Base-by-base conservation (phyloP, 31 red algal genomes). In the Odonthalia washingtoniensis region DNA sequence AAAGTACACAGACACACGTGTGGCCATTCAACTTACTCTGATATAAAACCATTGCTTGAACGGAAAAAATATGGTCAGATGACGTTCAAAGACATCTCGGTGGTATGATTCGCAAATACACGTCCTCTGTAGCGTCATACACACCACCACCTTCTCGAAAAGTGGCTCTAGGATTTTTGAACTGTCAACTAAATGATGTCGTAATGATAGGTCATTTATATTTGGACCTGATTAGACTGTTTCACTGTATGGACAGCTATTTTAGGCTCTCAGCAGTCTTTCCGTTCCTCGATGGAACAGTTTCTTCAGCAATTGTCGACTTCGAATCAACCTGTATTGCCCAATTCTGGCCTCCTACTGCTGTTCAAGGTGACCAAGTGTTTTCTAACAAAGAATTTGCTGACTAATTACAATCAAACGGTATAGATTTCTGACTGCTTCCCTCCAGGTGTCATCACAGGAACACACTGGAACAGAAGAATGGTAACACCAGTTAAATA, bases 191-290 rank as follows among this genome's bases (percentile, higher is more conserved):
- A n/a, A n/a, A n/a, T n/a, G n/a, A n/a, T n/a, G n/a, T n/a, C n/a
- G n/a, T n/a, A n/a, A n/a, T n/a, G n/a, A 16, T 81, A 34, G 77
- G 64, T 64, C 77, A 81, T n/a, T 64, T 64, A 42, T 64, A 64
- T 64, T 46, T 81, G 0, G 40, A 64, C 32, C 30, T 34, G 12
- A 64, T 64, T 32, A 40, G 46, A 34, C n/a, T 81, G 34, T 62
- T 69, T 66, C 77, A 81, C 36, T 30, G n/a, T 0, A 81, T 81
- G 45, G 77, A 81, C 32, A 28, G 28, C 12, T n/a, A 34, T 52
- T 34, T 41, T 12, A 0, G 4, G 40, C 64, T 35, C n/a, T 81
- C 77, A 0, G 0, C 52, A 28, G 77, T 5, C 5, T 32, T 34
- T 64, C 28, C 38, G 5, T 0, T 81, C n/a, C 26, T 30, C 42